A percentile compares a stretch with the other conserved stretches of the same genome.
phyloP scores from a whole-genome alignment of 345 rosid species.

The Rhizophora mangle region DNA sequence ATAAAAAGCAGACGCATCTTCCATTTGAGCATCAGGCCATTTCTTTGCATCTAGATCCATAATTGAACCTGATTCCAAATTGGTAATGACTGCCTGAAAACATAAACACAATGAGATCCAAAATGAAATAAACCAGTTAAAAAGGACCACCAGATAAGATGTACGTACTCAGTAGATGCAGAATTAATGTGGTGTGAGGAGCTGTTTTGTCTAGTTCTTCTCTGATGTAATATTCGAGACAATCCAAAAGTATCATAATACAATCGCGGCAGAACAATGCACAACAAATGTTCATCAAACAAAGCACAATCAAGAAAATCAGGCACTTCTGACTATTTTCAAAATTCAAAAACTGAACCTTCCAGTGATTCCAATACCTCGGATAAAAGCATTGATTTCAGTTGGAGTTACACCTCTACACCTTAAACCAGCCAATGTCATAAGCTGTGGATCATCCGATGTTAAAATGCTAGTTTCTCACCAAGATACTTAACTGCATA shows the following conservation, averaged over 20 bases:
- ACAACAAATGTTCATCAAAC: constrained; percentile 5
- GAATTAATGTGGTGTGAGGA: constrained; percentile 76
- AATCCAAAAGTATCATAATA: constrained; percentile 75
- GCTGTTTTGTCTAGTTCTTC: constrained; percentile 90
- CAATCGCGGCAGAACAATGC: constrained; percentile 51
- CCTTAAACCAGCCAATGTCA: constrained; percentile 91
- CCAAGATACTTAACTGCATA: constrained; percentile 73
- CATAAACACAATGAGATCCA: neutral
- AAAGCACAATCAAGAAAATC: constrained; percentile 4
- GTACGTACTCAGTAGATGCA: constrained; percentile 63
- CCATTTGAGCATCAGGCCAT: constrained; percentile 84
- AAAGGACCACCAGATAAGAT: constrained; percentile 5
- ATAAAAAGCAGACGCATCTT: constrained; percentile 66
- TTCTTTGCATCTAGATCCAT: constrained; percentile 82
- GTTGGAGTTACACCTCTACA: constrained; percentile 86
- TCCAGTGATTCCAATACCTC: constrained; percentile 90
- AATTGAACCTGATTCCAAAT: constrained; percentile 53
- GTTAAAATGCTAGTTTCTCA: constrained; percentile 72
- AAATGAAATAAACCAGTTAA: neutral
- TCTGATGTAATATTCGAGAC: constrained; percentile 89
- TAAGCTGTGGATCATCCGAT: constrained; percentile 98
- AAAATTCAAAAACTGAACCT: constrained; percentile 42
- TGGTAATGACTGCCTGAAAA: constrained; percentile 64
- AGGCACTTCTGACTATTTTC: neutral
- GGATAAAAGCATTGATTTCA: constrained; percentile 78